Base-by-base conservation (phyloP, 306 rosid species). In the Cajanus cajan region DNA sequence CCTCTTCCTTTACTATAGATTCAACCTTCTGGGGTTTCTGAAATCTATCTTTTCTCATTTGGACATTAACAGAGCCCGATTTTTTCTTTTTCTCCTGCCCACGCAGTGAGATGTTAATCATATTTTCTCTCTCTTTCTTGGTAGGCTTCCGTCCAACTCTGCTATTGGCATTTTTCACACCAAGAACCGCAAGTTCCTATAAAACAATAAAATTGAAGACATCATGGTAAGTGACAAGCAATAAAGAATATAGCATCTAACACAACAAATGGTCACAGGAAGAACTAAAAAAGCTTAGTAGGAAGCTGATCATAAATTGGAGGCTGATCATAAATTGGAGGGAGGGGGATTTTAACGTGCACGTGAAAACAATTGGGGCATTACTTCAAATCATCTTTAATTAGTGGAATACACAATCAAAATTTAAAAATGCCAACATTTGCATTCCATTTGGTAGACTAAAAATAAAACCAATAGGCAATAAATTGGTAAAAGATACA, bases 1-100 rank as follows among this genome's bases (percentile, higher is more conserved):
- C 99, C 86, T 96, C 99, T 84, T 96, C 99, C 82, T 93, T 96
- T 64, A 86, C 91, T 54, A 96, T 81, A 67, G 92, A 92, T 82
- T 96, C 99, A 79, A 81, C 85, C 88, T 87, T 89, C 76, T 69
- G 94, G 52, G 94, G 87, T 84, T 78, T 96, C 76, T 82, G 80
- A 63, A 82, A 77, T 72, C 88, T 87, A 31, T 82, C 93, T 86
- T 84, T 90, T 67, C 83, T 91, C 82, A 76, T 64, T 76, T 79
- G 94, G 48, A 77, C 76, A 82, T 78, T 84, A 69, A 83, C 79
- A 55, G 94, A 78, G 77, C 91, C 85, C 50, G 47, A 15, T 84
- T 90, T 93, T 79, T 91, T 92, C 86, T 88, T 93, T 87, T 85
- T 90, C 21, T 63, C 92, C 68, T 82, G 88, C 65, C 88, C 80